Conservation (phyloP, 768 basidiomycete species). For the Boletus huronensis region DNA sequence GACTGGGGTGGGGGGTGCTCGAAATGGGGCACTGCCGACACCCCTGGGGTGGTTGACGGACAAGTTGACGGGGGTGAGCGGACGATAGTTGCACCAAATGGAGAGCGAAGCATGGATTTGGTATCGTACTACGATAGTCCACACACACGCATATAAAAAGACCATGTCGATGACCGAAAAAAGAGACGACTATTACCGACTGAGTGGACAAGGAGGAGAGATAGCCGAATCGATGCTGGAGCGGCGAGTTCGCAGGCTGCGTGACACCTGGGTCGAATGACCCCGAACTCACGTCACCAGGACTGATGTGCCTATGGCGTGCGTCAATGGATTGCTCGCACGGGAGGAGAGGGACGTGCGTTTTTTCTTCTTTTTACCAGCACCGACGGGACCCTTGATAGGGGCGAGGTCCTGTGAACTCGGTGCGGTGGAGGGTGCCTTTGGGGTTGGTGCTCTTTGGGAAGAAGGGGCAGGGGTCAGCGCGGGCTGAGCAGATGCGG, state of each 20-base stretch:
- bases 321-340: constrained; percentile 3
- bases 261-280: neutral
- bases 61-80: constrained; percentile 64
- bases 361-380: constrained; percentile 74
- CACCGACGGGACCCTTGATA: constrained; percentile 46
- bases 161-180: neutral
- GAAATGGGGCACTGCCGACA: constrained; percentile 60
- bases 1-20: constrained; percentile 52
- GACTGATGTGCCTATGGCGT: constrained; percentile 24
- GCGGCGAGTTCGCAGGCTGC: neutral
- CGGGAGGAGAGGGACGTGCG: constrained; percentile 39
- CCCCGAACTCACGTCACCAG: constrained; percentile 16
- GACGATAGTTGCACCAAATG: constrained; percentile 31
- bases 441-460: constrained; percentile 31
- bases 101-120: neutral
- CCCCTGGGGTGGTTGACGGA: constrained; percentile 80
- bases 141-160: neutral
- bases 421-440: constrained; percentile 32
- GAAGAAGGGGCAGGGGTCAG: constrained; percentile 36
- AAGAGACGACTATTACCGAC: neutral
- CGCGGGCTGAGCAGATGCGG: constrained; percentile 26
- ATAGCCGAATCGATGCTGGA: neutral
- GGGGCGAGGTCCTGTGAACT: constrained; percentile 43
- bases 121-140: constrained; percentile 2
- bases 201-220: neutral